These are phyloP conservation scores for Phoenix dactylifera DNA, from an alignment of 176 grass and related monocot species.

Conservation along the genomic window DNA sequence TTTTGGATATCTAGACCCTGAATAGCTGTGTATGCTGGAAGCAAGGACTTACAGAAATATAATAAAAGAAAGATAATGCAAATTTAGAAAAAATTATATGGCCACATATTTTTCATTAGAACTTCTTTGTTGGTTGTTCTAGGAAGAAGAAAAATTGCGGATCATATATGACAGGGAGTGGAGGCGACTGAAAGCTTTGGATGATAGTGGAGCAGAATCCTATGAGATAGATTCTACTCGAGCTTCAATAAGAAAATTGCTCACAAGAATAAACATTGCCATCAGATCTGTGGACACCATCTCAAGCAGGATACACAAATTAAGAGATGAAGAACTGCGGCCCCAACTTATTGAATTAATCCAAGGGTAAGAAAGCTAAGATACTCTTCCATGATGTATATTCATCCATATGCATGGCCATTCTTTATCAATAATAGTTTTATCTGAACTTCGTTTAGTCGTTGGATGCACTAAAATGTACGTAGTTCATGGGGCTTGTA, in stretches of 20 bases:
- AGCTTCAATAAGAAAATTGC: conserved; percentile 40
- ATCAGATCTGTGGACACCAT: conserved; percentile 67
- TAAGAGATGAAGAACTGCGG: conserved; percentile 65
- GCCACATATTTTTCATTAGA: background rate
- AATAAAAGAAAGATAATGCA: too few relatives aligned
- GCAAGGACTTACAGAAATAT: too few relatives aligned
- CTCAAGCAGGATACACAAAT: conserved; percentile 60
- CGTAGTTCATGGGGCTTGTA: too few relatives aligned
- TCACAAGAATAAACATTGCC: conserved; percentile 54
- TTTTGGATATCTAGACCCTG: too few relatives aligned
- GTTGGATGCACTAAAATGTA: too few relatives aligned
- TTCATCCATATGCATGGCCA: too few relatives aligned
- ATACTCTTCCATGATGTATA: too few relatives aligned
- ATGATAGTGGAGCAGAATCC: conserved; percentile 56
- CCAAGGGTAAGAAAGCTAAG: conserved; percentile 50
- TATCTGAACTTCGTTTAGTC: too few relatives aligned
- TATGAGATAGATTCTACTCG: conserved; percentile 44
- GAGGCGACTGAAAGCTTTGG: conserved; percentile 61
- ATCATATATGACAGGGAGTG: conserved; percentile 69
- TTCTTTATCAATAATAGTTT: too few relatives aligned
- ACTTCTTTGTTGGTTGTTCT: conserved; percentile 1
- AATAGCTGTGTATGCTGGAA: too few relatives aligned
- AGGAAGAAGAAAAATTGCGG: conserved; percentile 84
- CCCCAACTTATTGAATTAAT: conserved; percentile 55
- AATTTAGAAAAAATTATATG: too few relatives aligned